These are phyloP conservation scores for Auriscalpium orientale DNA, from an alignment of 768 basidiomycete genomes.

Conservation along the genomic window DNA sequence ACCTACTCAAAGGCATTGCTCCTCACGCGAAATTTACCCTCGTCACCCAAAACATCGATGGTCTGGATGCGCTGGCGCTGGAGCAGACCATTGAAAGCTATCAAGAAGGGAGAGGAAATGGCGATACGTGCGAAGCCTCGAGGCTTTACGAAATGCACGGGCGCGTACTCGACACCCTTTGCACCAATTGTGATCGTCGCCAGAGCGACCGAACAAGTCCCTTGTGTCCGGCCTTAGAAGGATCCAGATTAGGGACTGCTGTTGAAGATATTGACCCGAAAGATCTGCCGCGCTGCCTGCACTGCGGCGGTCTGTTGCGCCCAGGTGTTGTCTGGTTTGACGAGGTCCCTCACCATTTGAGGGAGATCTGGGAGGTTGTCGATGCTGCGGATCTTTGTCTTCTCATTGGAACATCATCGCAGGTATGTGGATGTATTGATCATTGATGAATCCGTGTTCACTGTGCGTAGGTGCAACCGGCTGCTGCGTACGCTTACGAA, in stretches of 20 bases:
- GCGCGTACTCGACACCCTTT: slow-evolving; percentile 43
- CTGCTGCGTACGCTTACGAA: slow-evolving; percentile 21
- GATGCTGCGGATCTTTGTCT: slow-evolving; percentile 27
- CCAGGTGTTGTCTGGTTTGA: slow-evolving; percentile 37
- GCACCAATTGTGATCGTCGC: slow-evolving; percentile 37
- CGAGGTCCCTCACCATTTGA: slow-evolving; percentile 23
- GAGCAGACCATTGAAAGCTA: background rate
- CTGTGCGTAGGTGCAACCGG: slow-evolving; percentile 26
- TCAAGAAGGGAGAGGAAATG: background rate
- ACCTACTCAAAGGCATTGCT: slow-evolving; percentile 29
- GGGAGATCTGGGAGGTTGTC: slow-evolving; percentile 22
- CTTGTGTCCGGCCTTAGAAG: slow-evolving; percentile 34
- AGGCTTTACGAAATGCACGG: slow-evolving; percentile 53
- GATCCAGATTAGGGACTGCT: background rate
- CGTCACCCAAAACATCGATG: slow-evolving; percentile 60
- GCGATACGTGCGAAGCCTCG: slow-evolving; percentile 3
- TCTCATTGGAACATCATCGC: slow-evolving; percentile 33
- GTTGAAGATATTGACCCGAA: slow-evolving; percentile 21
- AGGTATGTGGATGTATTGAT: slow-evolving; percentile 1
- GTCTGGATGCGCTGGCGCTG: slow-evolving; percentile 36
- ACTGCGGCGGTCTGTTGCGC: slow-evolving; percentile 24
- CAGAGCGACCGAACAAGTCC: slow-evolving; percentile 36
- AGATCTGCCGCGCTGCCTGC: slow-evolving; percentile 24
- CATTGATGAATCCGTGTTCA: background rate
- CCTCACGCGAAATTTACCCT: slow-evolving; percentile 32